Evolutionary conservation across 83 land plant species (phyloP).

Genomic region (Larix sibirica): DNA sequence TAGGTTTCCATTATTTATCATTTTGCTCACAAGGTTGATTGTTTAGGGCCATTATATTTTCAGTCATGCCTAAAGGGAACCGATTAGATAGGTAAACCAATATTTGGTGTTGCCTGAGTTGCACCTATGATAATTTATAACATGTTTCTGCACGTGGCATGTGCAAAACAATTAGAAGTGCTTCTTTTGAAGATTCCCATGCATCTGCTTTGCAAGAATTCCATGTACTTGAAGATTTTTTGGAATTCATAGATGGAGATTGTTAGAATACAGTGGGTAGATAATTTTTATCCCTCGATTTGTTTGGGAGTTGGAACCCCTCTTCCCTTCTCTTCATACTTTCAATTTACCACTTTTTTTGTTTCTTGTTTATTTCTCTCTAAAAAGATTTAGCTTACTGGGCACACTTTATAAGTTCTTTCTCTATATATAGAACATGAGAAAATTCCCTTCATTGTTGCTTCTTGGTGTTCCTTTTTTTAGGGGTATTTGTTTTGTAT

Average conservation of each 20-base stretch:
- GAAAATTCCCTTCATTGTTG: too few species aligned
- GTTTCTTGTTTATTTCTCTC: too few species aligned
- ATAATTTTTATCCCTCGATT: neutral
- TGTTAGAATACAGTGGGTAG: neutral
- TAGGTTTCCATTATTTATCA: neutral
- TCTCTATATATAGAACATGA: too few species aligned
- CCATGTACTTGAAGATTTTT: neutral
- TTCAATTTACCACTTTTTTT: too few species aligned
- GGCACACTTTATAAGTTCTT: too few species aligned
- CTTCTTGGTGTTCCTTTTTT: too few species aligned
- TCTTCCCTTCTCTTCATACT: too few species aligned
- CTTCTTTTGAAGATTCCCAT: conserved; percentile 2
- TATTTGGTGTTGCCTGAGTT: conserved; percentile 70
- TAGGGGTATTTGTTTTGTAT: too few species aligned
- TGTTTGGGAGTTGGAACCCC: too few species aligned
- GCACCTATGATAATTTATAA: conserved; percentile 79
- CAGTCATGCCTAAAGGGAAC: neutral
- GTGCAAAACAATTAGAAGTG: conserved; percentile 57
- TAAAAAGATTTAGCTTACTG: too few species aligned
- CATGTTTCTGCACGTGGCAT: conserved; percentile 55
- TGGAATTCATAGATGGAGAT: neutral
- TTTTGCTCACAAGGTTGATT: neutral
- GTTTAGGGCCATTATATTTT: neutral
- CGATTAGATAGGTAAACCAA: neutral
- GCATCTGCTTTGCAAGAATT: neutral